Evolutionary conservation across 768 basidiomycete species (phyloP).

Genomic region (Macrolepiota albuminosa): DNA sequence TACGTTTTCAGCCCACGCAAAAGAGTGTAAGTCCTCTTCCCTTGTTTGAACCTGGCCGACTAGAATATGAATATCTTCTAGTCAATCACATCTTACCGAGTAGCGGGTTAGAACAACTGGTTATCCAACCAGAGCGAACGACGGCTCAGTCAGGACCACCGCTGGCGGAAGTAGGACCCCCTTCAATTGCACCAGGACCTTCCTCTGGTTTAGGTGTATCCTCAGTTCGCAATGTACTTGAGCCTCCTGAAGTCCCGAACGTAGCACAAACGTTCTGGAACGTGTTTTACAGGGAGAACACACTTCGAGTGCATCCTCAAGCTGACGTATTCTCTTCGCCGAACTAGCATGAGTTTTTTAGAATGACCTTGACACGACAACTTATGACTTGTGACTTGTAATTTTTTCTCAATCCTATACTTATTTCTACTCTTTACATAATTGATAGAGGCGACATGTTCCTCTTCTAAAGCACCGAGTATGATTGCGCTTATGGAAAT

Average conservation of each 20-base stretch:
- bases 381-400: background rate
- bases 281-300: background rate
- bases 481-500: background rate
- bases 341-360: background rate
- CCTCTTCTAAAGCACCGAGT: background rate
- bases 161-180: background rate
- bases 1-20: slow-evolving; percentile 53
- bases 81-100: slow-evolving; percentile 39
- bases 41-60: background rate
- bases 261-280: background rate
- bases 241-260: background rate
- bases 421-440: background rate
- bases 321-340: background rate
- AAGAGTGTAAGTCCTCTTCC: slow-evolving; percentile 55
- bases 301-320: background rate
- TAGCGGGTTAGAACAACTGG: slow-evolving; percentile 9
- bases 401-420: background rate
- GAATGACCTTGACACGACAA: background rate
- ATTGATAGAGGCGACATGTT: background rate
- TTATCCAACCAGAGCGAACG: background rate
- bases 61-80: slow-evolving; percentile 14
- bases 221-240: background rate
- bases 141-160: background rate
- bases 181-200: background rate
- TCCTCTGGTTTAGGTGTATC: background rate